A percentile compares a stretch with the other conserved stretches of the same genome.
These are phyloP conservation scores for Plasmodium coatneyi DNA, from an alignment of 169 alveolate genomes.

Conservation along the genomic window DNA sequence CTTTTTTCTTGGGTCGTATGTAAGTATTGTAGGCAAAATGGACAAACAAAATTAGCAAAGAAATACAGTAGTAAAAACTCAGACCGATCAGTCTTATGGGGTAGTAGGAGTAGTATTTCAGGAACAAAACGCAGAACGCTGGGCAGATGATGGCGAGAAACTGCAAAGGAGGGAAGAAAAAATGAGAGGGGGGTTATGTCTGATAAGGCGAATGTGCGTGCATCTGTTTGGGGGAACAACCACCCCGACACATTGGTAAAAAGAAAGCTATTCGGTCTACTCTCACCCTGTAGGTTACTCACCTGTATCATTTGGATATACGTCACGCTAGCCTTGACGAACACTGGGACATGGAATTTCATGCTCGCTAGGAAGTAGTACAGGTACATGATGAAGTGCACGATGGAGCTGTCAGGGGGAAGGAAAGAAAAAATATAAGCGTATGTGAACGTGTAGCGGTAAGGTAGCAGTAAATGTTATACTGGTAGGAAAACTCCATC, in stretches of 20 bases:
- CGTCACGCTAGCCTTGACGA: constrained; percentile 74
- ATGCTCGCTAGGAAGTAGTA: constrained; percentile 76
- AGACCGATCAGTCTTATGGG: constrained; percentile 73
- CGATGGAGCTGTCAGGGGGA: constrained; percentile 68
- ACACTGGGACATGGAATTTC: constrained; percentile 42
- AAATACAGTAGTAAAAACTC: constrained; percentile 70
- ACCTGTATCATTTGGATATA: constrained; percentile 81
- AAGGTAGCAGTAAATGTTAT: not conserved
- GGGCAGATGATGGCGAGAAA: constrained; percentile 39
- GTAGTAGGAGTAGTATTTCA: constrained; percentile 46
- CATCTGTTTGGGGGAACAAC: not conserved
- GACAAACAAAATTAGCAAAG: constrained; percentile 75
- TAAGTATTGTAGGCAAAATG: constrained; percentile 75
- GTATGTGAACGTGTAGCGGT: not conserved
- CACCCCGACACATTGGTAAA: not conserved
- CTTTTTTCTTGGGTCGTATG: constrained; percentile 38
- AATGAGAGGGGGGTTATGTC: not conserved
- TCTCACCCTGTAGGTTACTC: not conserved
- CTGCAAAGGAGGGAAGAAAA: constrained; percentile 23
- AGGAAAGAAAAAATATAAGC: not conserved
- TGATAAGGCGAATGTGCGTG: too few relatives aligned
- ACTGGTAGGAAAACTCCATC: not conserved
- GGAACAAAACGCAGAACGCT: constrained; percentile 37
- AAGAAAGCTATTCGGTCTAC: not conserved
- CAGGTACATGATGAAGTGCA: constrained; percentile 82